Conservation (phyloP, 1,284 basidiomycete species). For the Salmacisia buchloeana region DNA sequence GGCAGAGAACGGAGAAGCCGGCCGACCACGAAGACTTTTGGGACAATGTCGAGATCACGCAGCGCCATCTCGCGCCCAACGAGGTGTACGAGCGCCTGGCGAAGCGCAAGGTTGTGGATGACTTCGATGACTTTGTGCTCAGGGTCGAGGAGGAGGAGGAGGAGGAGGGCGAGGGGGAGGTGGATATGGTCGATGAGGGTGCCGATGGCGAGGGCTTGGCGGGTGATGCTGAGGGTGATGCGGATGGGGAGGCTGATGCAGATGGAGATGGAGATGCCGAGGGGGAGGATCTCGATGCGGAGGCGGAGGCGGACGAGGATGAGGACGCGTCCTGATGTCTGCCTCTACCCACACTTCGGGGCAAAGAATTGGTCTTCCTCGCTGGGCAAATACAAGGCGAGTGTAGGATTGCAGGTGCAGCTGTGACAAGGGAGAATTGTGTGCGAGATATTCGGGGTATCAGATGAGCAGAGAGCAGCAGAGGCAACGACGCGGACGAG, state of each 20-base stretch:
- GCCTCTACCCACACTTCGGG: too few species aligned
- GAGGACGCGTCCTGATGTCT: too few species aligned
- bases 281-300: constrained; percentile 10
- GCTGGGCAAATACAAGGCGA: too few species aligned
- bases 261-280: neutral
- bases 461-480: too few species aligned
- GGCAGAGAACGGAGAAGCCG: constrained; percentile 2
- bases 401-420: too few species aligned
- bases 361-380: too few species aligned
- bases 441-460: too few species aligned
- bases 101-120: constrained; percentile 28
- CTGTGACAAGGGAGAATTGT: too few species aligned
- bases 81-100: constrained; percentile 26
- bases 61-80: constrained; percentile 28
- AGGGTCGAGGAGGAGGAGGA: constrained; percentile 26
- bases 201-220: constrained; percentile 15
- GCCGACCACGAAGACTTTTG: constrained; percentile 31
- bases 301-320: constrained; percentile 27
- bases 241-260: neutral
- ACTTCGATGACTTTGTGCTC: constrained; percentile 28
- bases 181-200: constrained; percentile 27
- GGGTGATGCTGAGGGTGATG: neutral
- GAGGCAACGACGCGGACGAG: too few species aligned
- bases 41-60: constrained; percentile 33
- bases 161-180: constrained; percentile 9